Conservation (phyloP, 495 filamentous ascomycete species). For the Bombardia bombarda region DNA sequence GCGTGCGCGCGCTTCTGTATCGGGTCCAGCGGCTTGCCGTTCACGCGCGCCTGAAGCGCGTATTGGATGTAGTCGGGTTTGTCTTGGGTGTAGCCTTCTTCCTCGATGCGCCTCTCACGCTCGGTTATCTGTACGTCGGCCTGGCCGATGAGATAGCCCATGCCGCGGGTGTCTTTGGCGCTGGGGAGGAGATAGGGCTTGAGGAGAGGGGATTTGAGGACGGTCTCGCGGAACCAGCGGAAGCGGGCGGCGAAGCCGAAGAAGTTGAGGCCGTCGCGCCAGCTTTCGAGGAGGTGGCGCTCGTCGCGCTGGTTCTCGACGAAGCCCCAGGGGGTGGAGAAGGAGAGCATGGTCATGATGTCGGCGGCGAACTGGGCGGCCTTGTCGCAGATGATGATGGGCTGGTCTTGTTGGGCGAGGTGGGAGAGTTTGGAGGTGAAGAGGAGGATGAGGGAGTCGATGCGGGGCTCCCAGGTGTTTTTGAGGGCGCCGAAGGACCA, state of each 20-base stretch:
- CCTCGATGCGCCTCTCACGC: not conserved
- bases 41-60: not conserved
- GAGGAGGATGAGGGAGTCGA: constrained; percentile 32
- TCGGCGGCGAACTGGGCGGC: constrained; percentile 8
- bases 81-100: not conserved
- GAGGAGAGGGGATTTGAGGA: constrained; percentile 1
- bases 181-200: not conserved
- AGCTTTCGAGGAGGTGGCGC: not conserved
- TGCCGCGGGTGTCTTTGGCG: not conserved
- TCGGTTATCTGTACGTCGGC: not conserved
- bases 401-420: not conserved
- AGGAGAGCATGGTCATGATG: constrained; percentile 9
- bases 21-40: not conserved
- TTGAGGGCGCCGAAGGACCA: constrained; percentile 18
- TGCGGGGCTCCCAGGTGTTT: constrained; percentile 40
- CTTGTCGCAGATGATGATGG: constrained; percentile 2
- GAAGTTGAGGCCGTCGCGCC: not conserved
- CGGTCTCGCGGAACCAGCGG: constrained; percentile 1
- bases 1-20: constrained; percentile 5
- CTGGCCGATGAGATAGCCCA: not conserved
- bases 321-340: constrained; percentile 5
- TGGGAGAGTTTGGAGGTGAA: not conserved
- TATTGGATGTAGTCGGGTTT: constrained; percentile 3
- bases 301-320: constrained; percentile 6
- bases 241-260: constrained; percentile 3